Evolutionary conservation across 305 asterid species (phyloP).

Genomic region (Fraxinus sp.): DNA sequence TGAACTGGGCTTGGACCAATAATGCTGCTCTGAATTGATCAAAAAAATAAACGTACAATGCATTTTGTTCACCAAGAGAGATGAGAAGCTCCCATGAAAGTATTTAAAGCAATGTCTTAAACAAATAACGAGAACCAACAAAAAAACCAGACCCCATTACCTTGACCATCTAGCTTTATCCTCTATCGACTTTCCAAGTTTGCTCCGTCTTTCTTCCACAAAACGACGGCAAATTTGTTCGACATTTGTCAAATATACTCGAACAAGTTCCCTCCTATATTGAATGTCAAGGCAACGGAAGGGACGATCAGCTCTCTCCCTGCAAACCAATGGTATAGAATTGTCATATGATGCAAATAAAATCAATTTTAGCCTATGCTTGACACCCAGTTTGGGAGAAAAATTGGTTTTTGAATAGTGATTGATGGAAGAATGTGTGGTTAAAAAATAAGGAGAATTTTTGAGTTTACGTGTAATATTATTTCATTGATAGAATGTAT

Average conservation of each 20-base stretch:
- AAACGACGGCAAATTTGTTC: slow-evolving; percentile 95
- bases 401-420: too few relatives aligned
- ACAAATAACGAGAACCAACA: neutral
- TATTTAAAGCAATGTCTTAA: neutral
- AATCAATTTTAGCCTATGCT: neutral
- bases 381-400: too few relatives aligned
- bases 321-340: slow-evolving; percentile 30
- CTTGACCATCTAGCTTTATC: slow-evolving; percentile 95
- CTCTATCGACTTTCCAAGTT: slow-evolving; percentile 79
- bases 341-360: neutral
- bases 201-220: slow-evolving; percentile 78
- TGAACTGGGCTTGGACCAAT: neutral
- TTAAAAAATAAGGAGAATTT: too few relatives aligned
- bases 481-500: too few relatives aligned
- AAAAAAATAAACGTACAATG: slow-evolving; percentile 5
- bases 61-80: neutral
- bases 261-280: slow-evolving; percentile 91
- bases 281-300: slow-evolving; percentile 90
- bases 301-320: slow-evolving; percentile 94
- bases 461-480: too few relatives aligned
- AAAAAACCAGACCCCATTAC: slow-evolving; percentile 37
- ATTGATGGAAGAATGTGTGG: too few relatives aligned
- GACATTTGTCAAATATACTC: slow-evolving; percentile 90
- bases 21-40: neutral
- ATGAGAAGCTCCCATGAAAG: neutral